phyloP scores from a whole-genome alignment of 1,284 basidiomycete genomes.

The Boletus sp. region DNA sequence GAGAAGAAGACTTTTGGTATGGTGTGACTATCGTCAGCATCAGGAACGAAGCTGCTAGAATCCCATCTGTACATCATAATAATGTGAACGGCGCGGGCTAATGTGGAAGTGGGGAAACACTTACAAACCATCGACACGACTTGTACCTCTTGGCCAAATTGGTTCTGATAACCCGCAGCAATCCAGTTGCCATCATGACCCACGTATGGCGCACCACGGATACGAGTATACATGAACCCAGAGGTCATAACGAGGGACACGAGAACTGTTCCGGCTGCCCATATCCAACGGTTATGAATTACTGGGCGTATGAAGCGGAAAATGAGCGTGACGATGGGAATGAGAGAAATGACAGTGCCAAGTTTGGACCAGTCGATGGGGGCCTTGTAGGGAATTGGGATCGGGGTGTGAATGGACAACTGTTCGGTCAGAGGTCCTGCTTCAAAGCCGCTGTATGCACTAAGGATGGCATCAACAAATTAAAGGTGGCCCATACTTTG shows the following conservation, averaged over 20 bases:
- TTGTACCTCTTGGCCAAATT: slow-evolving; percentile 90
- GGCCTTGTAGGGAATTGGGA: slow-evolving; percentile 68
- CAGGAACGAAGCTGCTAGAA: slow-evolving; percentile 77
- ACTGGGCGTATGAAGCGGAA: slow-evolving; percentile 67
- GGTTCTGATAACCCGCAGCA: slow-evolving; percentile 84
- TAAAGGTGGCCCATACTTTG: slow-evolving; percentile 44
- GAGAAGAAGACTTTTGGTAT: slow-evolving; percentile 65
- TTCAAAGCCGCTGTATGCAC: slow-evolving; percentile 71
- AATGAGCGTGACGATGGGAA: slow-evolving; percentile 44
- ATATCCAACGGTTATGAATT: slow-evolving; percentile 75
- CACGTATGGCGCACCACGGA: slow-evolving; percentile 77
- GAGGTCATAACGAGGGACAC: slow-evolving; percentile 80
- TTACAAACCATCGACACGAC: slow-evolving; percentile 84
- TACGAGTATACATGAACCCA: slow-evolving; percentile 96
- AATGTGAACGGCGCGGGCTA: slow-evolving; percentile 6
- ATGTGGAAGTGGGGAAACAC: slow-evolving; percentile 28
- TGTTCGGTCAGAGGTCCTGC: slow-evolving; percentile 73
- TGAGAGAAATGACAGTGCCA: slow-evolving; percentile 40
- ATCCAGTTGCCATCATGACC: slow-evolving; percentile 74
- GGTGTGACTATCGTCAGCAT: slow-evolving; percentile 84
- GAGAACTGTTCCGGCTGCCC: slow-evolving; percentile 64
- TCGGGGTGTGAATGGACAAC: slow-evolving; percentile 67
- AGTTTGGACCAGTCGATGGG: slow-evolving; percentile 68
- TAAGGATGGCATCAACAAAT: slow-evolving; percentile 9
- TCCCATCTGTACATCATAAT: slow-evolving; percentile 60